Conservation (phyloP, 2,329 filamentous ascomycete species). For the Penicillium sp. region DNA sequence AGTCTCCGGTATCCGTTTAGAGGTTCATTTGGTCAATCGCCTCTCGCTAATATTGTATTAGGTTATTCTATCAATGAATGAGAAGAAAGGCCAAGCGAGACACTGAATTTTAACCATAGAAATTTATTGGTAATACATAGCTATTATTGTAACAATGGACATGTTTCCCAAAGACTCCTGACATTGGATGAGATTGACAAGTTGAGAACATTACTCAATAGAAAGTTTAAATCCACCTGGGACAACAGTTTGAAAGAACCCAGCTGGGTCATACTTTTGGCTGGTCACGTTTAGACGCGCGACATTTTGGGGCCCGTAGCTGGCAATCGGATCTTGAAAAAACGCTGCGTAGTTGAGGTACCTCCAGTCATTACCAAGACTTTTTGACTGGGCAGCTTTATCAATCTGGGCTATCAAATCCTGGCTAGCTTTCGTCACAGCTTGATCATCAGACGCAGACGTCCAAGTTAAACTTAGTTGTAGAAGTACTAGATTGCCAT, state of each 20-base stretch:
- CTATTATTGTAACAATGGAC: too few relatives aligned
- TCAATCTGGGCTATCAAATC: not conserved
- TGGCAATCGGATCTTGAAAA: slow-evolving; percentile 23
- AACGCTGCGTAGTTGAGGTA: slow-evolving; percentile 25
- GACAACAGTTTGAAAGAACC: slow-evolving; percentile 26
- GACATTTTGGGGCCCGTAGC: slow-evolving; percentile 22
- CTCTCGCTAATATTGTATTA: too few relatives aligned
- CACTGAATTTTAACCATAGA: too few relatives aligned
- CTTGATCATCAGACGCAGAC: not conserved
- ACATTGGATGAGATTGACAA: too few relatives aligned
- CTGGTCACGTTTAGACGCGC: slow-evolving; percentile 18
- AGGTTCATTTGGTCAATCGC: too few relatives aligned
- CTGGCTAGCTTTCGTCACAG: not conserved
- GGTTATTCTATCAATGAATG: too few relatives aligned
- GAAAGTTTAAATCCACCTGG: slow-evolving; percentile 16
- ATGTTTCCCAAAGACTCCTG: too few relatives aligned
- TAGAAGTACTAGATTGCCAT: not conserved
- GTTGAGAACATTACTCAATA: too few relatives aligned
- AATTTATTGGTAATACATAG: too few relatives aligned
- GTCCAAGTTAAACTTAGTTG: not conserved
- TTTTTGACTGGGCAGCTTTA: not conserved
- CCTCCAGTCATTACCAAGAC: not conserved
- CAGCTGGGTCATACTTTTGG: slow-evolving; percentile 22
- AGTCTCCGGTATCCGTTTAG: too few relatives aligned
- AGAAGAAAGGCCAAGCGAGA: too few relatives aligned